These are phyloP conservation scores for Ceratobasidium sp. DNA, from an alignment of 1,284 basidiomycete species.

Conservation along the genomic window DNA sequence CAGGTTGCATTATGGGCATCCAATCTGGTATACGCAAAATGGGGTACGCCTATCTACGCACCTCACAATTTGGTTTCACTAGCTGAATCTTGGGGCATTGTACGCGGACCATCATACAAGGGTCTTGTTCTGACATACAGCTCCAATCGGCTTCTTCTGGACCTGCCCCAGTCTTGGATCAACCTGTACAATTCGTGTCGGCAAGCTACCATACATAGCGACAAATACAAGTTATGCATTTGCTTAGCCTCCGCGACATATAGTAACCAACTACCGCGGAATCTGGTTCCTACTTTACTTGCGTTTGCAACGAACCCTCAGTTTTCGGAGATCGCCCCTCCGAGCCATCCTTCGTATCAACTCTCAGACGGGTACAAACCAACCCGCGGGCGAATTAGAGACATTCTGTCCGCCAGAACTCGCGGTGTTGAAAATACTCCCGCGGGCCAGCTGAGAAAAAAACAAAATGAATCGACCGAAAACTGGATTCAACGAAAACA, in stretches of 20 bases:
- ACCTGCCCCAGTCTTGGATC: constrained; percentile 1
- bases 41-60: not conserved
- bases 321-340: constrained; percentile 24
- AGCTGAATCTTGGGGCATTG: constrained; percentile 12
- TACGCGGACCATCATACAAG: not conserved
- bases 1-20: constrained; percentile 14
- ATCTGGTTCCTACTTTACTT: constrained; percentile 16
- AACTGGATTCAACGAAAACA: not conserved
- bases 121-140: constrained; percentile 6
- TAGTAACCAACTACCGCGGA: not conserved
- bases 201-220: not conserved
- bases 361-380: constrained; percentile 24
- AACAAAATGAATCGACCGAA: not conserved
- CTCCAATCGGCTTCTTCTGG: not conserved
- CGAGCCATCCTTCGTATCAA: constrained; percentile 11
- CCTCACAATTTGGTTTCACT: constrained; percentile 4
- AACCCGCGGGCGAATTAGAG: not conserved
- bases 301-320: constrained; percentile 29
- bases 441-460: not conserved
- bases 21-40: not conserved
- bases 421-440: not conserved
- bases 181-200: constrained; percentile 28
- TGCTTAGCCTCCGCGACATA: not conserved
- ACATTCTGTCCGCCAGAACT: not conserved
- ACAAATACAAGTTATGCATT: not conserved